Evolutionary conservation across 1,284 basidiomycete species (phyloP).

Genomic region (Exobasidium cylindrosporum): DNA sequence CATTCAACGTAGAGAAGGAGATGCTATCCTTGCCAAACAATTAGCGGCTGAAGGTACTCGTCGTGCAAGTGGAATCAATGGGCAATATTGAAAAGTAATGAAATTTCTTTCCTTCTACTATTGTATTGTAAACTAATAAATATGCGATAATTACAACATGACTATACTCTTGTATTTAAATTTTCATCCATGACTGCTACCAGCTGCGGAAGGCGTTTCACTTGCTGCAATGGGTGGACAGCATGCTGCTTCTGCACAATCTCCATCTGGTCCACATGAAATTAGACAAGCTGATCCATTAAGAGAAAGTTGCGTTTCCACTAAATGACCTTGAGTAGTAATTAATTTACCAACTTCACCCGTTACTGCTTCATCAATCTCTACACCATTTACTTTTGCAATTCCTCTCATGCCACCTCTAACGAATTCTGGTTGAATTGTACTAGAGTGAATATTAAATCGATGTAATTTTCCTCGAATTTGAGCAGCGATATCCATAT

Average conservation of each 20-base stretch:
- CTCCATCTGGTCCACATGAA: constrained; percentile 40
- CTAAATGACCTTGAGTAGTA: constrained; percentile 41
- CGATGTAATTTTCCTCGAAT: constrained; percentile 80
- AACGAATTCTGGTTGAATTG: constrained; percentile 54
- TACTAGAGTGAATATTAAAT: constrained; percentile 83
- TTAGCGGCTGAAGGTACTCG: background rate
- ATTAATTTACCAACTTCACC: constrained; percentile 38
- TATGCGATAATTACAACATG: too few species aligned
- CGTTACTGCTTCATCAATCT: constrained; percentile 29
- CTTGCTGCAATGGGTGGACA: constrained; percentile 30
- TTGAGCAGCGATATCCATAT: constrained; percentile 82
- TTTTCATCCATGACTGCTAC: too few species aligned
- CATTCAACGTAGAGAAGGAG: background rate
- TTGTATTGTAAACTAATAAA: background rate
- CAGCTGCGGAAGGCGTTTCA: background rate
- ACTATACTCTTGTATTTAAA: too few species aligned
- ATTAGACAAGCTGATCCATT: constrained; percentile 46
- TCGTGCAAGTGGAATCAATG: background rate
- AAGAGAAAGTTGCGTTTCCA: constrained; percentile 40
- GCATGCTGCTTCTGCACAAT: constrained; percentile 40
- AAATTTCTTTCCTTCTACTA: background rate
- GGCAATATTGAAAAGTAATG: background rate
- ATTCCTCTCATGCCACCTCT: constrained; percentile 46
- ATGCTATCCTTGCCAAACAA: background rate
- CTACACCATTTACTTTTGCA: constrained; percentile 41